Base-by-base conservation (phyloP, 345 rosid genomes). In the Toxicodendron radicans region DNA sequence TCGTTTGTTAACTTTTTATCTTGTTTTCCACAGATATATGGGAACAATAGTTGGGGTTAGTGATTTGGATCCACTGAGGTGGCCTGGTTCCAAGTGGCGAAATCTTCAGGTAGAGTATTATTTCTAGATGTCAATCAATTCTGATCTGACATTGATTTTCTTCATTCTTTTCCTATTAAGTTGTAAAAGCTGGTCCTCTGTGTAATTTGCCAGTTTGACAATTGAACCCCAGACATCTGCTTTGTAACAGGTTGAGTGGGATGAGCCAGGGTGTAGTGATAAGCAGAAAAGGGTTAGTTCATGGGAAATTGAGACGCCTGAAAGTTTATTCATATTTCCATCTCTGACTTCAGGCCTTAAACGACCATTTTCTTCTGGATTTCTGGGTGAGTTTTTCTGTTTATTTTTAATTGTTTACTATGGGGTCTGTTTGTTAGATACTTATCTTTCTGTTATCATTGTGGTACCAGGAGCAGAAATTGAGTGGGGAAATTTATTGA, bases 51-150 rank as follows among this genome's bases (percentile, higher is more conserved):
- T 92, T 76, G 97, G 95, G 57, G 81, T 89, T 62, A 87, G 92
- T 66, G 98, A 93, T 76, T 69, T 90, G 13, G 99, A 96, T 86
- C 97, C 99, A 3, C 77, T 96, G 74, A 83, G 97, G 78, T 96
- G 99, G 98, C 94, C 95, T 74, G 94, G 98, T 71, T 96, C 99
- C 27, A 96, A 92, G 79, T 93, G 99, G 99, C 91, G 99, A 74
- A 96, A 96, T 87, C 94, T 96, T 80, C 97, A 93, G 91, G 94
- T 85, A 58, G 57, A 71, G n/a, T 75, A 71, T 58, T 74, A 33
- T 17, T 69, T 66, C 2, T 49, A 21, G 45, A 71, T 68, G 33
- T n/a, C 24, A 61, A 38, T 53, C 5, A 41, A 32, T 51, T 53
- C 30, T 72, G n/a, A 58, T 68, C 30, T 74, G 62, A 32, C 23